phyloP scores from a whole-genome alignment of 2,329 filamentous ascomycete species.

The Aotearoamyces nothofagi region DNA sequence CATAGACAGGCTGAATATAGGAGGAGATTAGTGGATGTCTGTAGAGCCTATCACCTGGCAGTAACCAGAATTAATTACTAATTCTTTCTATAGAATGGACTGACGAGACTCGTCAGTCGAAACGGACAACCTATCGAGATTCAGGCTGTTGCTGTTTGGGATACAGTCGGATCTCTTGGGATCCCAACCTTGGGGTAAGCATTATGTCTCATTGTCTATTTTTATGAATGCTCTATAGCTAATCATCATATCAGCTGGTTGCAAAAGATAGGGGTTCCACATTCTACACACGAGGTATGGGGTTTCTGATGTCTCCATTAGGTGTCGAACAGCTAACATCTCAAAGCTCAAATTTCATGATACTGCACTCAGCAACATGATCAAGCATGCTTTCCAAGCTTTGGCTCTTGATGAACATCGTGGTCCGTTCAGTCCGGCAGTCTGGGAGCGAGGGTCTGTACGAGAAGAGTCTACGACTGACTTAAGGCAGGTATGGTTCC shows the following conservation, averaged over 20 bases:
- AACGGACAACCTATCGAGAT: slow-evolving; percentile 12
- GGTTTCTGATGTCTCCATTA: not conserved
- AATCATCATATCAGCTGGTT: slow-evolving; percentile 10
- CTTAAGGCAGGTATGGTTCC: slow-evolving; percentile 28
- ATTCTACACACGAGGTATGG: slow-evolving; percentile 17
- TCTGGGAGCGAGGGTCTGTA: slow-evolving; percentile 23
- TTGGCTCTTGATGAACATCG: slow-evolving; percentile 33
- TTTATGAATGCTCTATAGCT: slow-evolving; percentile 13
- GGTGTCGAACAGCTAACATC: slow-evolving; percentile 1
- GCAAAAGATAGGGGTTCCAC: slow-evolving; percentile 15
- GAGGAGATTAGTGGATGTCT: slow-evolving; percentile 16
- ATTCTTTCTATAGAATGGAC: too few relatives aligned
- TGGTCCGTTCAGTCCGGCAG: slow-evolving; percentile 21
- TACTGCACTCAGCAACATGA: slow-evolving; percentile 25
- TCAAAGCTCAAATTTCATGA: slow-evolving; percentile 21
- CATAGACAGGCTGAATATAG: slow-evolving; percentile 12
- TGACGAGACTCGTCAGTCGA: slow-evolving; percentile 18
- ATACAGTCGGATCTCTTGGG: slow-evolving; percentile 28
- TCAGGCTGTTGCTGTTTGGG: slow-evolving; percentile 10
- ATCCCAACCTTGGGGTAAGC: slow-evolving; percentile 20
- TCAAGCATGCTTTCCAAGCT: slow-evolving; percentile 33
- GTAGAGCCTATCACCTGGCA: too few relatives aligned
- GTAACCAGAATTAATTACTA: too few relatives aligned
- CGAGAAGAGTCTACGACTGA: slow-evolving; percentile 8
- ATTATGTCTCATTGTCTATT: too few relatives aligned